Conservation (phyloP, 148 eudicot genomes). For the Drosera capensis region DNA sequence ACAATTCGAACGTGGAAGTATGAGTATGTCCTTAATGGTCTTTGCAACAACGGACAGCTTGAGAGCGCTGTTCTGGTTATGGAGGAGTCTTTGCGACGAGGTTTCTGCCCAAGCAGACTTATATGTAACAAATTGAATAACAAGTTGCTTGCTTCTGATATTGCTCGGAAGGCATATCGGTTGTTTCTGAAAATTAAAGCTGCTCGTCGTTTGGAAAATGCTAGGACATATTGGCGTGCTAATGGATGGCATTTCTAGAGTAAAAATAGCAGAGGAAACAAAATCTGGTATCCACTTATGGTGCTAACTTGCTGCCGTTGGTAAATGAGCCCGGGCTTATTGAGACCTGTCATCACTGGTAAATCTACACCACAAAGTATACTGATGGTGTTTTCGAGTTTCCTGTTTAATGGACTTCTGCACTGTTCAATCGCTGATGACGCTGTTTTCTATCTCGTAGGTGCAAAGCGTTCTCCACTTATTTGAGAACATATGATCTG, state of each 20-base stretch:
- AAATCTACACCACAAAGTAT: too few species aligned
- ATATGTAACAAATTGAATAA: conserved; percentile 57
- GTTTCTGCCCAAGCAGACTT: conserved; percentile 73
- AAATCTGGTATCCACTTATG: too few species aligned
- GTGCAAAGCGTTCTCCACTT: too few species aligned
- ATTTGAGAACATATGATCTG: too few species aligned
- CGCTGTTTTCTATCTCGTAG: too few species aligned
- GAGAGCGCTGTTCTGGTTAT: conserved; percentile 65
- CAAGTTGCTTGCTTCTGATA: conserved; percentile 51
- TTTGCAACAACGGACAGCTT: conserved; percentile 80
- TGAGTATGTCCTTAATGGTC: conserved; percentile 63
- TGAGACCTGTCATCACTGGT: too few species aligned
- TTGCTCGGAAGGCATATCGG: conserved; percentile 54
- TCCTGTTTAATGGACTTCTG: too few species aligned
- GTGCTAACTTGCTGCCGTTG: too few species aligned
- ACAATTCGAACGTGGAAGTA: conserved; percentile 50
- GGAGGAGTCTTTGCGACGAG: conserved; percentile 64
- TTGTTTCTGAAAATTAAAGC: conserved; percentile 53
- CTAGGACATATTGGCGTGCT: conserved; percentile 54
- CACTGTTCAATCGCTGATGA: too few species aligned
- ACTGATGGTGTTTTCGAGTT: too few species aligned
- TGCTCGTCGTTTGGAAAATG: conserved; percentile 59
- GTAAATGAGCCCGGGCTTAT: too few species aligned
- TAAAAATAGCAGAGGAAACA: too few species aligned
- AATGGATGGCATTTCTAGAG: conserved; percentile 90